Conservation (phyloP, 2,329 filamentous ascomycete genomes). For the Clathrospora elynae region DNA sequence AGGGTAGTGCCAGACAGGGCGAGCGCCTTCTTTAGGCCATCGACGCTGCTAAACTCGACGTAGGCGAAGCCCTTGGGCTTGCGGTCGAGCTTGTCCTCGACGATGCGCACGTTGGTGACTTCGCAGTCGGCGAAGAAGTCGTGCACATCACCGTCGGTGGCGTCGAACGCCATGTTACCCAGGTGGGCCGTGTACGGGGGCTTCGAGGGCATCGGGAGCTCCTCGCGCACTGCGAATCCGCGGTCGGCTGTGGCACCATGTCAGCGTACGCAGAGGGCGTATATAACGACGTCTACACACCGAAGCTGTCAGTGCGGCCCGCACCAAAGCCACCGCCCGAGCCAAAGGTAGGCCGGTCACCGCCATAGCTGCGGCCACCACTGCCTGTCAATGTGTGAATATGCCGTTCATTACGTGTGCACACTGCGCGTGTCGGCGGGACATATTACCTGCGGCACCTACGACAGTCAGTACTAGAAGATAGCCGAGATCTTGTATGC, state of each 20-base stretch:
- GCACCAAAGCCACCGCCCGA: constrained; percentile 46
- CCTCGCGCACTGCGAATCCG: constrained; percentile 63
- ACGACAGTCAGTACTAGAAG: constrained; percentile 26
- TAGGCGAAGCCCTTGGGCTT: constrained; percentile 98
- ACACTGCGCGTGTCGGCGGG: constrained; percentile 9
- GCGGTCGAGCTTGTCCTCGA: constrained; percentile 91
- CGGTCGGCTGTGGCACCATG: constrained; percentile 30
- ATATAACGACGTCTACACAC: constrained; percentile 31
- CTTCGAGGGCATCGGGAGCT: constrained; percentile 84
- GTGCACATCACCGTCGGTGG: constrained; percentile 78
- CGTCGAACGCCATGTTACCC: constrained; percentile 95
- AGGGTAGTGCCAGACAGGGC: constrained; percentile 80
- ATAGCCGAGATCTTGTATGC: constrained; percentile 20
- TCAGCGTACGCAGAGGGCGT: constrained; percentile 17
- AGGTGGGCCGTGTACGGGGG: constrained; percentile 96
- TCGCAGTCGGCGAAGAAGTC: constrained; percentile 86
- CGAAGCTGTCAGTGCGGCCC: constrained; percentile 47
- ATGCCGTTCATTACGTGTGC: constrained; percentile 2
- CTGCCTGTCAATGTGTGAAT: constrained; percentile 42
- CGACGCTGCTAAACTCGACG: constrained; percentile 86
- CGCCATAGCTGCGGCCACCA: constrained; percentile 53
- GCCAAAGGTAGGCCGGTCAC: constrained; percentile 56
- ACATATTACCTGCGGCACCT: constrained; percentile 41
- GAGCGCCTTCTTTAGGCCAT: constrained; percentile 90
- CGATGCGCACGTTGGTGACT: constrained; percentile 89